A percentile compares a stretch with the other conserved stretches of the same genome.
phyloP scores from a whole-genome alignment of 768 basidiomycete species.

The Calocybe gangraenosa region DNA sequence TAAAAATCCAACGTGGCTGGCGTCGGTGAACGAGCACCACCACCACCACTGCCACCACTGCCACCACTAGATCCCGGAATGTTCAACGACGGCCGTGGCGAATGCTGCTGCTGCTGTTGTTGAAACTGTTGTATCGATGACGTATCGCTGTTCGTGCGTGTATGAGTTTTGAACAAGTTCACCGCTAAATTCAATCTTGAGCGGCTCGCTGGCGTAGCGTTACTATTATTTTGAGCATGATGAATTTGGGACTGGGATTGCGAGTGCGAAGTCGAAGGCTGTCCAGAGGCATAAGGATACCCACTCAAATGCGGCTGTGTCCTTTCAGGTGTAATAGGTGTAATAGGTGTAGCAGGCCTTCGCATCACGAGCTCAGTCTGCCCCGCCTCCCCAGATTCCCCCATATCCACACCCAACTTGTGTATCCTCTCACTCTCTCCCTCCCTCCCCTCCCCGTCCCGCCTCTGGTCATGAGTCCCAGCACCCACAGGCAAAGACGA shows the following conservation, averaged over 20 bases:
- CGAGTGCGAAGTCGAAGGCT: not conserved
- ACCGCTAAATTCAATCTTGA: slow-evolving; percentile 40
- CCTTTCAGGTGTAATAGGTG: slow-evolving; percentile 14
- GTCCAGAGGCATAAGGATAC: slow-evolving; percentile 14
- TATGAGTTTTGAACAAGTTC: slow-evolving; percentile 42
- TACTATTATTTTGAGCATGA: too few species aligned
- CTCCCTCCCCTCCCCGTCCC: slow-evolving; percentile 12
- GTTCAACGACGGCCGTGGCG: slow-evolving; percentile 8
- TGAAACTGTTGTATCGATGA: slow-evolving; percentile 18
- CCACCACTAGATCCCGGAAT: slow-evolving; percentile 1
- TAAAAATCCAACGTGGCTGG: slow-evolving; percentile 1
- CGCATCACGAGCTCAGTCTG: slow-evolving; percentile 17
- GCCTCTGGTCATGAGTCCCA: too few species aligned
- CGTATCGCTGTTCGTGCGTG: slow-evolving; percentile 36
- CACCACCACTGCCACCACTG: not conserved
- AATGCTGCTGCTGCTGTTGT: slow-evolving; percentile 7
- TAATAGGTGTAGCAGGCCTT: slow-evolving; percentile 8
- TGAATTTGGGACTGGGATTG: too few species aligned
- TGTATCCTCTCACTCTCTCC: slow-evolving; percentile 16
- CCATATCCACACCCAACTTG: slow-evolving; percentile 18
- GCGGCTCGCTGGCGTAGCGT: slow-evolving; percentile 23
- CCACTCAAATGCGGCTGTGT: slow-evolving; percentile 13
- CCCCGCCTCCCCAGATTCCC: slow-evolving; percentile 17
- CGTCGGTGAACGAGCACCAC: not conserved
- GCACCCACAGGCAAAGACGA: too few species aligned